These are phyloP conservation scores for Coelastrella sp. DNA, from an alignment of 139 green algal genomes.

Conservation along the genomic window DNA sequence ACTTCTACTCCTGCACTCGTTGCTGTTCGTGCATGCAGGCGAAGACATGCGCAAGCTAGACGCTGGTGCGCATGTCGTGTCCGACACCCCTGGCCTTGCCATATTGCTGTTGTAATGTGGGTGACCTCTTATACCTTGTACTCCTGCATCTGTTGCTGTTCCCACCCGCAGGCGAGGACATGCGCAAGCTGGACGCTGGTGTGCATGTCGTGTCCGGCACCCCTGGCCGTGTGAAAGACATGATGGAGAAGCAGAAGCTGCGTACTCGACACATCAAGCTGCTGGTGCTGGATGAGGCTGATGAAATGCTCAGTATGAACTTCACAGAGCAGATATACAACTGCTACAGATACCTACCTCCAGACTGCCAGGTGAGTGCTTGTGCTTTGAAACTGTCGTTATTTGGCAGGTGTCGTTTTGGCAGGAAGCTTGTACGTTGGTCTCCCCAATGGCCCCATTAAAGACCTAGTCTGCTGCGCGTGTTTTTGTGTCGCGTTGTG, in stretches of 20 bases:
- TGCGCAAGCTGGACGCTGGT: conserved; percentile 93
- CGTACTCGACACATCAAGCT: conserved; percentile 76
- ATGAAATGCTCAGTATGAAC: conserved; percentile 98
- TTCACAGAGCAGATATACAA: conserved; percentile 99
- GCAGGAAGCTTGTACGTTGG: not conserved
- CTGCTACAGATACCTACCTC: conserved; percentile 86
- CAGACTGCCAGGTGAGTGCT: conserved; percentile 34
- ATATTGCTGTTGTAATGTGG: too few relatives aligned
- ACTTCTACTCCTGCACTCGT: not conserved
- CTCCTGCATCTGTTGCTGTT: not conserved
- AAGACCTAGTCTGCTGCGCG: too few relatives aligned
- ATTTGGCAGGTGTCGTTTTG: not conserved
- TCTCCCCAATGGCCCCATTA: too few relatives aligned
- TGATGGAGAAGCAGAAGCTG: conserved; percentile 94
- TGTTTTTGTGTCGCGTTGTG: conserved; percentile 49
- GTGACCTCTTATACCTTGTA: too few relatives aligned
- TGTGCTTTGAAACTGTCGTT: not conserved
- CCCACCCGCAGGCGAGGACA: conserved; percentile 86
- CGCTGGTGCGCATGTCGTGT: conserved; percentile 93
- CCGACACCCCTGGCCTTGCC: conserved; percentile 95
- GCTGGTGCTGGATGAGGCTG: conserved; percentile 94
- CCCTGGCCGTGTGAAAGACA: conserved; percentile 98
- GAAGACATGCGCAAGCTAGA: conserved; percentile 97
- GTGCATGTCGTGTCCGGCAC: conserved; percentile 97
- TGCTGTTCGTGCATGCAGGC: conserved; percentile 54